These are phyloP conservation scores for Carex kokanica DNA, from an alignment of 176 grass and related monocot species.

Conservation along the genomic window DNA sequence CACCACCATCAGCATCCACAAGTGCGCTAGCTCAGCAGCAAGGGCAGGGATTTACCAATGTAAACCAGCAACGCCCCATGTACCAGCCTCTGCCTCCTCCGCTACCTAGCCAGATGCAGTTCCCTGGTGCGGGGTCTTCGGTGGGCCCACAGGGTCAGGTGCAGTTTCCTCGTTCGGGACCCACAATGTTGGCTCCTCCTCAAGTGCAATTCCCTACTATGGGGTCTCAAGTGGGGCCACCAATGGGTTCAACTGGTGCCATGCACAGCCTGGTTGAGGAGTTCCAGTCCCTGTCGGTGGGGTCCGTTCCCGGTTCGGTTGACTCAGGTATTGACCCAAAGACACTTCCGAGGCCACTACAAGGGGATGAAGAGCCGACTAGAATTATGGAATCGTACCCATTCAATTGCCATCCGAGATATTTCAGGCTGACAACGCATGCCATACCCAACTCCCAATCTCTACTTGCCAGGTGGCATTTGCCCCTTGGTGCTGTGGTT, in stretches of 20 bases:
- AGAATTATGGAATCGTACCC: slow-evolving; percentile 62
- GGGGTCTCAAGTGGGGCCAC: slow-evolving; percentile 9
- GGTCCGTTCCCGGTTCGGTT: slow-evolving; percentile 60
- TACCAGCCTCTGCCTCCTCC: slow-evolving; percentile 18
- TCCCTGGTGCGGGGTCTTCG: slow-evolving; percentile 44
- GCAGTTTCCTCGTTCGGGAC: slow-evolving; percentile 1
- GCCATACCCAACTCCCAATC: slow-evolving; percentile 81
- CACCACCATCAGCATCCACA: not conserved
- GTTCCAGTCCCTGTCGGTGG: slow-evolving; percentile 82
- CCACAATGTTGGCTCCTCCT: not conserved
- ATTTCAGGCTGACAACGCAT: slow-evolving; percentile 84
- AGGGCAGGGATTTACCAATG: slow-evolving; percentile 10
- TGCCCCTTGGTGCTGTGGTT: slow-evolving; percentile 81
- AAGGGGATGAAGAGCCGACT: slow-evolving; percentile 60
- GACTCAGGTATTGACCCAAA: slow-evolving; percentile 68
- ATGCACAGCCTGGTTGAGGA: slow-evolving; percentile 79
- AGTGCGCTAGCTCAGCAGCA: slow-evolving; percentile 17
- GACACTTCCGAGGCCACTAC: slow-evolving; percentile 71
- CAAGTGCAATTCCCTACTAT: slow-evolving; percentile 22
- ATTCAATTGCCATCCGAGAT: slow-evolving; percentile 84
- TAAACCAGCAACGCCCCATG: slow-evolving; percentile 2
- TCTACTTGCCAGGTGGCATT: slow-evolving; percentile 84
- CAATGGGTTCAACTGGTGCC: not conserved
- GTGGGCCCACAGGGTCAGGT: slow-evolving; percentile 12
- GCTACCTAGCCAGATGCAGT: slow-evolving; percentile 32